Conservation (phyloP, 1,284 basidiomycete genomes). For the Retiboletus flavoniger region DNA sequence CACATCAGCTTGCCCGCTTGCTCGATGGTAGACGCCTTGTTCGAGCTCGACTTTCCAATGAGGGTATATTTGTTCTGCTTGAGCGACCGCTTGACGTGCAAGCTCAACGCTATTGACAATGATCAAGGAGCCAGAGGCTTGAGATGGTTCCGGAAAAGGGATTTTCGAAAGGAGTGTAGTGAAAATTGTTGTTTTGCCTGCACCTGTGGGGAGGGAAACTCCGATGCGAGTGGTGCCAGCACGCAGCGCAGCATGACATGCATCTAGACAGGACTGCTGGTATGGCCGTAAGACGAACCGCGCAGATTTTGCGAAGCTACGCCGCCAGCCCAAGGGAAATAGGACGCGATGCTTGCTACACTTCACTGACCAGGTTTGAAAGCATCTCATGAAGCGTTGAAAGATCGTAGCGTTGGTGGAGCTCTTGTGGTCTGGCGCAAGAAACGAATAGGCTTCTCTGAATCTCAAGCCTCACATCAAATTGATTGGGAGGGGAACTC, state of each 20-base stretch:
- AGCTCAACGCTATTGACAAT: conserved; percentile 88
- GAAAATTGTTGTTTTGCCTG: conserved; percentile 94
- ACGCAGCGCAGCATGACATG: conserved; percentile 73
- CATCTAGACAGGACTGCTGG: conserved; percentile 81
- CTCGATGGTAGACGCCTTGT: conserved; percentile 76
- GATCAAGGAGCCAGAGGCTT: conserved; percentile 66
- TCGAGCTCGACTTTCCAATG: conserved; percentile 87
- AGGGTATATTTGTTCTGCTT: conserved; percentile 69
- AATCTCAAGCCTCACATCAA: neutral
- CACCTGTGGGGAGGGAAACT: conserved; percentile 89
- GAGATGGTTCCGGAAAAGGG: conserved; percentile 39
- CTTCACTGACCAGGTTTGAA: neutral
- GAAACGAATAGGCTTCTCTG: neutral
- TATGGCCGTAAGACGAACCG: conserved; percentile 73
- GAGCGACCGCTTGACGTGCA: conserved; percentile 81
- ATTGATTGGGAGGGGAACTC: conserved; percentile 1
- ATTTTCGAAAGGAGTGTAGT: conserved; percentile 73
- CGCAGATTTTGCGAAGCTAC: conserved; percentile 5
- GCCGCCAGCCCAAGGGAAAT: neutral
- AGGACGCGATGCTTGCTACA: neutral
- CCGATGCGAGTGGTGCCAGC: conserved; percentile 74
- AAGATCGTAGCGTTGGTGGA: neutral
- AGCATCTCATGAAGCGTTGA: conserved; percentile 12
- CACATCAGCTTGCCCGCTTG: conserved; percentile 84
- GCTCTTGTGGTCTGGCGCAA: too few relatives aligned